Percentiles rank a stretch among this genome's conserved stretches.
Conservation (phyloP, 1,284 basidiomycete genomes). For the Papiliotrema nemorosa region DNA sequence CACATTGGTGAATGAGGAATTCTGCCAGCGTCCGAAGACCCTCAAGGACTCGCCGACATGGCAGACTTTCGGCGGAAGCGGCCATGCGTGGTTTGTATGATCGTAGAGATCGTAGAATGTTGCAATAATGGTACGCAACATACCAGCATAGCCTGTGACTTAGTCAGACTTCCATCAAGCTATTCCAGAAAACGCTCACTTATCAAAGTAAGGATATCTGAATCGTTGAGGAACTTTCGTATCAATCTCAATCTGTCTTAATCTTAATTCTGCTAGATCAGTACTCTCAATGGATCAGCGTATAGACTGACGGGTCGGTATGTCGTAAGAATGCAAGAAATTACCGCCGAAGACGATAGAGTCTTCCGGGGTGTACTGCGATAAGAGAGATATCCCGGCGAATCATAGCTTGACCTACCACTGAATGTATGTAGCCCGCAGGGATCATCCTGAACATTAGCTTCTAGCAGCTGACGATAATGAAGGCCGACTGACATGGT, state of each 20-base stretch:
- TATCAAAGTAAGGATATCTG: constrained; percentile 80
- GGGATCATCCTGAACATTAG: constrained; percentile 66
- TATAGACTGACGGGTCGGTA: constrained; percentile 36
- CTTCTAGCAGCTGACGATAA: not conserved
- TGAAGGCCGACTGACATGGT: constrained; percentile 63
- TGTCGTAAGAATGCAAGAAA: constrained; percentile 79
- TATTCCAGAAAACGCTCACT: constrained; percentile 52
- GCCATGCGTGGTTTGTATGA: constrained; percentile 52
- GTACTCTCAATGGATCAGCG: constrained; percentile 35
- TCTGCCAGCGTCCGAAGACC: constrained; percentile 67
- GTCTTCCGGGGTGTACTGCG: constrained; percentile 80
- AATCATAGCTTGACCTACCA: constrained; percentile 57
- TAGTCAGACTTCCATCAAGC: not conserved
- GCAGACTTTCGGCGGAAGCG: constrained; percentile 7
- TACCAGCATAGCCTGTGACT: constrained; percentile 77
- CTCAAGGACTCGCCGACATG: constrained; percentile 59
- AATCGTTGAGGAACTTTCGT: constrained; percentile 95
- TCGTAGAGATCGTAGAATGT: constrained; percentile 64
- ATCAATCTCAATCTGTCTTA: constrained; percentile 85
- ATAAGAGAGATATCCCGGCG: constrained; percentile 1
- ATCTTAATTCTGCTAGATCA: constrained; percentile 63
- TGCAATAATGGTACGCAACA: constrained; percentile 71
- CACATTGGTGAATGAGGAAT: constrained; percentile 73
- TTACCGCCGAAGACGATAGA: constrained; percentile 96
- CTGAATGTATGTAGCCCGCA: constrained; percentile 95